These are phyloP conservation scores for Eucalyptus pauciflora DNA, from an alignment of 345 rosid genomes.

Conservation along the genomic window DNA sequence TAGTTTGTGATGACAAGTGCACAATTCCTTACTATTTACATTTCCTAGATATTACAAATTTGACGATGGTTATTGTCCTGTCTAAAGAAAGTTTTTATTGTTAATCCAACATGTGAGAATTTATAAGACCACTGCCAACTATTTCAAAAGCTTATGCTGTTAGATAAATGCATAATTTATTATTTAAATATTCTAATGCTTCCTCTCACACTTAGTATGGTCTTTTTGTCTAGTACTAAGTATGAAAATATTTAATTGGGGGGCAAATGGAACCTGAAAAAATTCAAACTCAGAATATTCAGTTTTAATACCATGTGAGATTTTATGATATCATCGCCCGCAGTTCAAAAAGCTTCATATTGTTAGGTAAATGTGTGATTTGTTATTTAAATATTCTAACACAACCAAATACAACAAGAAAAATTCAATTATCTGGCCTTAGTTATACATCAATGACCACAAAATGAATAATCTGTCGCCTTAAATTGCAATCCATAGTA, in stretches of 20 bases:
- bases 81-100: neutral
- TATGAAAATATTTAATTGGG: too few species aligned
- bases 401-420: neutral
- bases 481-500: neutral
- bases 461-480: neutral
- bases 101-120: neutral
- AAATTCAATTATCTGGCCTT: neutral
- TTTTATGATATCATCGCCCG: rapidly evolving
- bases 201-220: too few species aligned
- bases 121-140: rapidly evolving
- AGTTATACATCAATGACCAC: neutral
- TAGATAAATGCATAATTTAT: too few species aligned
- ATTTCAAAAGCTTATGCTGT: too few species aligned
- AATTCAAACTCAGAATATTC: rapidly evolving
- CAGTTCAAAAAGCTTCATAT: too few species aligned
- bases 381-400: too few species aligned
- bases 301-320: too few species aligned
- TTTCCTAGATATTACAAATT: neutral
- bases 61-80: rapidly evolving
- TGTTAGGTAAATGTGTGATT: rapidly evolving
- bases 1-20: neutral
- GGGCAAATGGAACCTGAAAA: too few species aligned
- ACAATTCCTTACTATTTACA: neutral
- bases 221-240: too few species aligned
- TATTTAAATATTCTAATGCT: too few species aligned